phyloP scores from a whole-genome alignment of 179 eudicot species.

The Spergularia azorica region DNA sequence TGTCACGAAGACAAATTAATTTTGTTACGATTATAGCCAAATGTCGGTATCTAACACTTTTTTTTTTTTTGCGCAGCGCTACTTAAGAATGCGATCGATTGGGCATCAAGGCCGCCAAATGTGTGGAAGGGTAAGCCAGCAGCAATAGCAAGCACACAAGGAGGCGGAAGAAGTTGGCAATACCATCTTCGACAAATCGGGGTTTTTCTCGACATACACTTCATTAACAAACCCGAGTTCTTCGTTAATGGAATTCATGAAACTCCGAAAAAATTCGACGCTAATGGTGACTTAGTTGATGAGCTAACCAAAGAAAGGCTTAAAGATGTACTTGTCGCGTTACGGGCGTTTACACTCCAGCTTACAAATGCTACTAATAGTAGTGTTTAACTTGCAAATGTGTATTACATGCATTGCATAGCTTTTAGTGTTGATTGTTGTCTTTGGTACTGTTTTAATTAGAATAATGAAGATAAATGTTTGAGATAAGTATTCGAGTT shows the following conservation, averaged over 20 bases:
- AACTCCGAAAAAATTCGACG: slow-evolving; percentile 24
- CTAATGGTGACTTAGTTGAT: slow-evolving; percentile 33
- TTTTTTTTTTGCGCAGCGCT: slow-evolving; percentile 9
- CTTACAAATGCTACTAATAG: slow-evolving; percentile 17
- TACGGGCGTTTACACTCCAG: slow-evolving; percentile 28
- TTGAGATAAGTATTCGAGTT: too few relatives aligned
- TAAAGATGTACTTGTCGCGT: slow-evolving; percentile 20
- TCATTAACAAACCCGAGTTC: slow-evolving; percentile 41
- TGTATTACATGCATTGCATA: too few relatives aligned
- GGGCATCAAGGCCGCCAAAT: slow-evolving; percentile 35
- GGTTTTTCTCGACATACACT: slow-evolving; percentile 33
- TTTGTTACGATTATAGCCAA: background rate
- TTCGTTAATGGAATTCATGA: slow-evolving; percentile 15
- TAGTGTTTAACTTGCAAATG: too few relatives aligned
- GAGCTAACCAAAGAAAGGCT: slow-evolving; percentile 11
- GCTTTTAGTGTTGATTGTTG: too few relatives aligned
- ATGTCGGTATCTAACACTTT: background rate
- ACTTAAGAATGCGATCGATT: slow-evolving; percentile 33
- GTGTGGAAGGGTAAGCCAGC: slow-evolving; percentile 35
- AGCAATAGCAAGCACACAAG: slow-evolving; percentile 25
- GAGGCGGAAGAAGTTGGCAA: slow-evolving; percentile 24
- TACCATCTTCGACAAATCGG: slow-evolving; percentile 40
- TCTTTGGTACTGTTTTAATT: too few relatives aligned
- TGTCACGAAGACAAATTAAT: background rate
- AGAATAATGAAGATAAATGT: too few relatives aligned